Conservation (phyloP, 1,284 basidiomycete genomes). For the Papiliotrema fonsecae region DNA sequence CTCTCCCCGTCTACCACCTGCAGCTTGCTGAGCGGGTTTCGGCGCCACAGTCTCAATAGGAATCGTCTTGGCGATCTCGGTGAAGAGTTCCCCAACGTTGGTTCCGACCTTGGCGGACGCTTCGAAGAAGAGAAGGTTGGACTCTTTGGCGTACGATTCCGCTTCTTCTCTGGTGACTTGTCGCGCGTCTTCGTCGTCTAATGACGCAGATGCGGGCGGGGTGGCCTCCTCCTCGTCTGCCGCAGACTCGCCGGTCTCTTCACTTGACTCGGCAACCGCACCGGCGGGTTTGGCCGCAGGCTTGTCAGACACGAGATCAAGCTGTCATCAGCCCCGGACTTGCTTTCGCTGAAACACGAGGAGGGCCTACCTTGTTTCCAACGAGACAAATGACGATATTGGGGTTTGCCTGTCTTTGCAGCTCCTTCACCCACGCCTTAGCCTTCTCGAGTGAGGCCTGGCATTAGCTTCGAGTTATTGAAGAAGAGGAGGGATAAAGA, state of each 20-base stretch:
- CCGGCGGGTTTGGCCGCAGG: conserved; percentile 52
- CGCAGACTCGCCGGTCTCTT: conserved; percentile 2
- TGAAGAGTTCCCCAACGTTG: conserved; percentile 94
- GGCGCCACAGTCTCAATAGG: conserved; percentile 90
- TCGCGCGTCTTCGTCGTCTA: conserved; percentile 66
- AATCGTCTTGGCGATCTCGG: conserved; percentile 96
- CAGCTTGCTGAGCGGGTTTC: conserved; percentile 55
- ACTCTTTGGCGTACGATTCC: conserved; percentile 90
- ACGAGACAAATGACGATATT: conserved; percentile 98
- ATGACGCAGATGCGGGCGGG: conserved; percentile 1
- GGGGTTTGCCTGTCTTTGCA: conserved; percentile 97
- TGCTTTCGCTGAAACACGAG: background rate
- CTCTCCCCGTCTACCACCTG: conserved; percentile 55
- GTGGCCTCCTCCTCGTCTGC: conserved; percentile 12
- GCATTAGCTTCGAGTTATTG: background rate
- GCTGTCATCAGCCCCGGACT: conserved; percentile 24
- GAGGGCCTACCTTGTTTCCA: conserved; percentile 69
- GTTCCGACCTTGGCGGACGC: conserved; percentile 89
- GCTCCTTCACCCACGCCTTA: conserved; percentile 99
- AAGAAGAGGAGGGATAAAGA: background rate
- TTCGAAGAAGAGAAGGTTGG: conserved; percentile 92
- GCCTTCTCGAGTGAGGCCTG: conserved; percentile 91
- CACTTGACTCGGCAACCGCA: conserved; percentile 7
- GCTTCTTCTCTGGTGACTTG: conserved; percentile 92
- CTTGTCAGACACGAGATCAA: conserved; percentile 79